Base-by-base conservation (phyloP, 805 yeast species). In the Monosporozyma servazzii region DNA sequence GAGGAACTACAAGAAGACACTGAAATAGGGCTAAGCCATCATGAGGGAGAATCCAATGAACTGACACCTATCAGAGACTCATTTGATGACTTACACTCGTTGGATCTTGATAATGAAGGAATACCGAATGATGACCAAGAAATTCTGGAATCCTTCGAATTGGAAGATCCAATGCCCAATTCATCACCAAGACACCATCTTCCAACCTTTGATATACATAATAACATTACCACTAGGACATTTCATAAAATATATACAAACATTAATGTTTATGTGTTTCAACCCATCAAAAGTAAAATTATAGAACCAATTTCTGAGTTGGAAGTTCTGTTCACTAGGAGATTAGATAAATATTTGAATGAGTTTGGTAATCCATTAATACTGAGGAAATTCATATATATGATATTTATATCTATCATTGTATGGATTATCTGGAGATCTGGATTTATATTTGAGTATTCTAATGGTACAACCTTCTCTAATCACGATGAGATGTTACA, bases 321-420 rank as follows among this genome's bases (percentile, higher is more conserved):
- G 10, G 45, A 50, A 13, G 13, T 33, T 10, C n/a, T 39, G 3
- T 21, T 54, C 11, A 36, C 46, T 25, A 46, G 39, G 39, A 72
- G 74, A 47, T 67, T 79, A 48, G 95, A 88, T 57, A 65, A 70
- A 30, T 65, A 72, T 31, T 68, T 89, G 13, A 72, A 81, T n/a
- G 76, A 77, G 53, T 56, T 85, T 18, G 95, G 96, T 5, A 88
- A 89, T 60, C 96, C 96, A 4, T 69, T 88, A 46, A 82, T 90
- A 39, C 80, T 88, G 20, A 84, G 83, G 58, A 71, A 96, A 45
- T 71, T 89, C 23, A 61, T 85, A 0, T 87, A 87, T 58, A 84
- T 90, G 9, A 56, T 80, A 2, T 61, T 82, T 43, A 76, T 87
- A 52, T 76, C 86, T 15, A 50, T 71, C 0, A 57, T 82, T 2